Evolutionary conservation across 208 protist genomes (phyloP).

Genomic region (Crithidia expoeki): DNA sequence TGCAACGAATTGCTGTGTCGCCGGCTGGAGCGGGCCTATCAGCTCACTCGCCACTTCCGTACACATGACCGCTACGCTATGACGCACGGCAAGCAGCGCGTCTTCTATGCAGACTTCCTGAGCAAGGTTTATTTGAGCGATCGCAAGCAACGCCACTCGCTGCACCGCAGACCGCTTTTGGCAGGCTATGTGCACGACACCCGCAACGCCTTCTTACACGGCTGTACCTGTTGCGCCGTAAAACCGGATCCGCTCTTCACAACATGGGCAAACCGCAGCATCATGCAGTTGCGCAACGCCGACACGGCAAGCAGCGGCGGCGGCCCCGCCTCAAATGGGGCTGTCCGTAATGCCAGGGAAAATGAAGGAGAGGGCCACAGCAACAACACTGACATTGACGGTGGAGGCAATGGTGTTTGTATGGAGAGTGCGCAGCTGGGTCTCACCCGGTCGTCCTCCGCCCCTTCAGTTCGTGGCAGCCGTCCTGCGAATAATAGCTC

Average conservation of each 20-base stretch:
- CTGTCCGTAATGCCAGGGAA: background rate
- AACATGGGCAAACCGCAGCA: slow-evolving; percentile 33
- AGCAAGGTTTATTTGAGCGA: slow-evolving; percentile 34
- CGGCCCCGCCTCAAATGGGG: background rate
- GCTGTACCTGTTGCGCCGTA: slow-evolving; percentile 28
- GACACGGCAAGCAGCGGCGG: background rate
- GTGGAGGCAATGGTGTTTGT: background rate
- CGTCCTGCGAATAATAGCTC: background rate
- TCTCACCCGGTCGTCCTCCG: slow-evolving; percentile 3
- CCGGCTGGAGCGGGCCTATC: slow-evolving; percentile 67
- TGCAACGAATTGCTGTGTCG: slow-evolving; percentile 60
- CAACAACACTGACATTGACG: background rate
- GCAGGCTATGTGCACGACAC: slow-evolving; percentile 34
- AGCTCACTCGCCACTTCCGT: slow-evolving; percentile 41
- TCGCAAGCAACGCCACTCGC: slow-evolving; percentile 29
- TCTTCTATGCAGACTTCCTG: slow-evolving; percentile 39
- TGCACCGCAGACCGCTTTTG: slow-evolving; percentile 28
- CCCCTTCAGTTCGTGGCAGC: background rate
- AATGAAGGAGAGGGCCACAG: background rate
- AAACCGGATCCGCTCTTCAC: slow-evolving; percentile 33
- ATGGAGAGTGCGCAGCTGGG: background rate
- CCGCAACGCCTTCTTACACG: slow-evolving; percentile 28
- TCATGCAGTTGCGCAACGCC: slow-evolving; percentile 27
- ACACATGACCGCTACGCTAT: slow-evolving; percentile 17
- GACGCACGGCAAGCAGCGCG: slow-evolving; percentile 31